Conservation (phyloP, 495 filamentous ascomycete genomes). For the Acidiella bohemica region DNA sequence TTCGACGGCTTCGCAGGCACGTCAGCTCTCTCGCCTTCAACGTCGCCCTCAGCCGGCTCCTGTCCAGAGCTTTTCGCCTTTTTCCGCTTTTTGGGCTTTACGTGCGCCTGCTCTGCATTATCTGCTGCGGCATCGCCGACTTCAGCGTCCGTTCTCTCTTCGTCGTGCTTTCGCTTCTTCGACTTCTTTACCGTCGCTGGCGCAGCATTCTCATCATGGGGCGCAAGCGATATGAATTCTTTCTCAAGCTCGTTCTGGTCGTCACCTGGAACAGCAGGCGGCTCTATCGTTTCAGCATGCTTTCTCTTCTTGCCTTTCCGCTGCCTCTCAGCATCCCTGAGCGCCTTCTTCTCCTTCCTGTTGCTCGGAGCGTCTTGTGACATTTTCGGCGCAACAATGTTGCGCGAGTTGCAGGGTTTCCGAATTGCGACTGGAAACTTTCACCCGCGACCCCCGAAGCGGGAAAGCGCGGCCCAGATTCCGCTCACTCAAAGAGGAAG, state of each 20-base stretch:
- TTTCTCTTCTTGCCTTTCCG: constrained; percentile 13
- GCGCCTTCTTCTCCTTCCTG: constrained; percentile 14
- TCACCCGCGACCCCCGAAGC: too few relatives aligned
- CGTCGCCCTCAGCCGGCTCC: background rate
- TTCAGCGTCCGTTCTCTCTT: background rate
- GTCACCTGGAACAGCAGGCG: background rate
- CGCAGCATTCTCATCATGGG: background rate
- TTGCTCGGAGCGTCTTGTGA: constrained; percentile 6
- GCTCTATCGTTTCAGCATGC: too few relatives aligned
- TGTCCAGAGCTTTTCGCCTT: background rate
- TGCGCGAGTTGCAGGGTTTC: too few relatives aligned
- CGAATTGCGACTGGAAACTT: too few relatives aligned
- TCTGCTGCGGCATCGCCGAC: background rate
- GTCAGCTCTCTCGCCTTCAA: constrained; percentile 1
- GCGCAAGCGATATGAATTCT: too few relatives aligned
- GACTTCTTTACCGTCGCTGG: background rate
- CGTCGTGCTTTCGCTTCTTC: constrained; percentile 5
- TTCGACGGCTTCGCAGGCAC: too few relatives aligned
- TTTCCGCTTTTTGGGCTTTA: constrained; percentile 9
- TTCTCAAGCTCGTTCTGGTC: background rate
- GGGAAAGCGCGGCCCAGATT: too few relatives aligned
- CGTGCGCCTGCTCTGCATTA: background rate
- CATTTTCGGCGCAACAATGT: too few relatives aligned
- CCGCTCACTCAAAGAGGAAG: too few relatives aligned
- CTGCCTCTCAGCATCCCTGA: constrained; percentile 11